These are phyloP conservation scores for Podospora bellae-mahoneyi DNA, from an alignment of 495 filamentous ascomycete genomes.

Conservation along the genomic window DNA sequence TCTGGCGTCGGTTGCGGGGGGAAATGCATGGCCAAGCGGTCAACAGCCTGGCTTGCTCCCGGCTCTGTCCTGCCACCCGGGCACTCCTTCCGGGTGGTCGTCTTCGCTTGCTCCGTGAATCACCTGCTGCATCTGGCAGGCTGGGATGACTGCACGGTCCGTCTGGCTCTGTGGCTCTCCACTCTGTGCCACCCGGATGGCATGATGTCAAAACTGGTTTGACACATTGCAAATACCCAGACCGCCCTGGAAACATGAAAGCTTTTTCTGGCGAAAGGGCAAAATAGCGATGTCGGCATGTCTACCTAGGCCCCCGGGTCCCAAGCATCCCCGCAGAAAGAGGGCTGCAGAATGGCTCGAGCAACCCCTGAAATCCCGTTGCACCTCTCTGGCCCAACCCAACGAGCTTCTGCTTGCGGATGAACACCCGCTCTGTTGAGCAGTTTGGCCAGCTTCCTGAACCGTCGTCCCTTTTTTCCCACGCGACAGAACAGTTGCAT, in stretches of 20 bases:
- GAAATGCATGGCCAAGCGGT: conserved; percentile 1
- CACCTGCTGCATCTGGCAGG: conserved; percentile 25
- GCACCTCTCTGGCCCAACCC: conserved; percentile 11
- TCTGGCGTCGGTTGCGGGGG: not conserved
- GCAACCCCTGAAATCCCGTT: conserved; percentile 6
- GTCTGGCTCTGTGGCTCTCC: conserved; percentile 14
- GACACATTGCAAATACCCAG: conserved; percentile 4
- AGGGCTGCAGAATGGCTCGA: conserved; percentile 7
- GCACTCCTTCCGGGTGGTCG: not conserved
- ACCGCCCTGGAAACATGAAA: not conserved
- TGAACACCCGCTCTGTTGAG: conserved; percentile 11
- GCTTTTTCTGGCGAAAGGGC: not conserved
- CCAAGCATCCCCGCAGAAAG: conserved; percentile 10
- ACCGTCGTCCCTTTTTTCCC: conserved; percentile 19
- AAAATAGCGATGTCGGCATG: conserved; percentile 12
- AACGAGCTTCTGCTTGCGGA: conserved; percentile 22
- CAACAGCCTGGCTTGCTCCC: not conserved
- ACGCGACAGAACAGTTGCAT: not conserved
- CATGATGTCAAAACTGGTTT: not conserved
- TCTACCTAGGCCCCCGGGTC: not conserved
- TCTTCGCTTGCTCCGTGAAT: not conserved
- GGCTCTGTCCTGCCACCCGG: not conserved
- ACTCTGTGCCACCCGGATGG: conserved; percentile 10
- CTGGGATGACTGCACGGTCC: conserved; percentile 13
- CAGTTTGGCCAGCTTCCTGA: conserved; percentile 29